Evolutionary conservation across 202 grass and related monocot genomes (phyloP), one percentile per base, ranked within the genome.

Genomic region (Alloteropsis angusta): DNA sequence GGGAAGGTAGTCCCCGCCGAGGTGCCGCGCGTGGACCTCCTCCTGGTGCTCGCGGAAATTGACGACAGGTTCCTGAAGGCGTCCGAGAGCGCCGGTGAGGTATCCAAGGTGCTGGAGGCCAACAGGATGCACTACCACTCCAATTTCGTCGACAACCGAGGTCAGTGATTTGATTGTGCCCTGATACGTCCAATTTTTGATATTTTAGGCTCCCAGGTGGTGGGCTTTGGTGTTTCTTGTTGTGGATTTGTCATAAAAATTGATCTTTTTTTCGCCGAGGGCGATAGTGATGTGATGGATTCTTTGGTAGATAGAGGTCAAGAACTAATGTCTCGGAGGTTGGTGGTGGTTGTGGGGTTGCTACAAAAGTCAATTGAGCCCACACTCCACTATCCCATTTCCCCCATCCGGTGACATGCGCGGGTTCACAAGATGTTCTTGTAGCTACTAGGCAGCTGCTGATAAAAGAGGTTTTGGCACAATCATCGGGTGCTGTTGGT

Each of bases 101-200:
- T 99, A 17, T 99, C 88, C n/a, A 96, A 89, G 69, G 82, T 80
- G 69, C 86, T 99, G 35, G 96, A 99, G 80, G 96, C 96, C n/a
- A 99, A 92, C 77, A 72, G 96, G 85, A 96, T 99, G 96, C 96
- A 99, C 80, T 99, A 99, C 57, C 96, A 99, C 84, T 99, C 96
- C 69, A 99, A 96, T 86, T 99, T 93, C 74, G 88, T 63, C n/a
- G 90, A 99, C 75, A 93, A 83, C 30, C 72, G 84, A 89, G 92
- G 92, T 93, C 80, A 74, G 72, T 78, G 68, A 19, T 72, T 77
- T 67, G 23, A 85, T 85, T 79, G 43, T 30, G 43, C 43, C 78
- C 60, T 56, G 25, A 10, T 79, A 48, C 15, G 9, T 82, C 59
- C 17, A 21, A 30, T 89, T 82, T 85, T 68, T 60, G 58, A 73